Base-by-base conservation (phyloP, 2,329 filamentous ascomycete species). In the Teratosphaeria zuluensis region DNA sequence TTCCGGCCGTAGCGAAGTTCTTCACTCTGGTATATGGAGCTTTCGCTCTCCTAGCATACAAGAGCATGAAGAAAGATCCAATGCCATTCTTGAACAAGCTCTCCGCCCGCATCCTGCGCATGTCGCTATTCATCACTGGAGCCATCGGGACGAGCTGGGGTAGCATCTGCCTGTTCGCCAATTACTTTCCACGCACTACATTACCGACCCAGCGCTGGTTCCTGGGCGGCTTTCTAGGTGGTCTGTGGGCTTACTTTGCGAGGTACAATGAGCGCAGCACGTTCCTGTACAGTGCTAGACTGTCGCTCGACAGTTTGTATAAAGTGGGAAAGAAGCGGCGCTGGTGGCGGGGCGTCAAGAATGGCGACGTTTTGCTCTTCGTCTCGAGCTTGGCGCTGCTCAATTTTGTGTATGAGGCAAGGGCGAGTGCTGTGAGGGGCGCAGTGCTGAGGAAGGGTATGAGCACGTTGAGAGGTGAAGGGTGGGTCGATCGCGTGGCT, bases 241-340 rank as follows among this genome's bases (percentile, higher is more conserved):
- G 94, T 0, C 74, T 94, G 30, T 96, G 92, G 85, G 89, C 89
- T 0, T 89, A 89, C 72, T 75, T 96, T 1, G 87, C 91, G 69
- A 79, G 86, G 52, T 77, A 78, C 55, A 77, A 81, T 61, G 83
- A 86, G 51, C 77, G 88, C 16, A 79, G 81, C 1, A 82, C 89
- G 57, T 95, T 95, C 73, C 67, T 96, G 61, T 94, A 94, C 73
- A 86, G 84, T 63, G 84, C 88, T 32, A 81, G 92, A 1, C 77
- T 86, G n/a, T 90, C 87, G 60, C 78, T 96, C 32, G 89, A 95
- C 71, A 89, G 84, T 42, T 74, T 91, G 53, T 97, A 91, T 90
- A 95, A 95, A 77, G 90, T 95, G 0, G 91, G 92, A n/a, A 84
- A 88, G 58, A 97, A 97, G 84, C 80, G 87, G 35, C 83, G 90